Base-by-base conservation (phyloP, 371 early-diverging fungal species). In the Nosema muscidifuracis region DNA sequence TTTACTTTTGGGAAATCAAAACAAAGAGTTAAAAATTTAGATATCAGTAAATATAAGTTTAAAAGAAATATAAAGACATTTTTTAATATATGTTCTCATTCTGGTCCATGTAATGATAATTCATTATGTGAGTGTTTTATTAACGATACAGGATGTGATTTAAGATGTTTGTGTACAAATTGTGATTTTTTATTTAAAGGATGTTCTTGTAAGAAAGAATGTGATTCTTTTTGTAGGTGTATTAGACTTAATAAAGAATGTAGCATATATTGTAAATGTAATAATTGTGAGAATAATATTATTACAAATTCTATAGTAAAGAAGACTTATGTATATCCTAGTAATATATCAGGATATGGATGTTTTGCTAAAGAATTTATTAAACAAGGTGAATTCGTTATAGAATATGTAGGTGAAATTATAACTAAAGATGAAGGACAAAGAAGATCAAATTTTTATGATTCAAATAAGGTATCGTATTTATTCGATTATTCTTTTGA, bases 381-480 rank as follows among this genome's bases (percentile, higher is more conserved):
- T 36, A 78, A 81, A 58, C 82, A 84, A 43, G 88, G 86, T 31
- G 80, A 80, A 30, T 80, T 91, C 24, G 85, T 93, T 20, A 86
- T 88, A 62, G 92, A 93, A 77, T 91, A 92, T 80, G 85, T 88
- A 4, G 92, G 94, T 0, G 92, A 92, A 72, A 85, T 92, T 22
- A 90, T 93, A 34, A 86, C 88, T 0, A 65, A 71, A 28, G 58
- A 63, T 20, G 78, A 78, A 43, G 77, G 79, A 12, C 77, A 81
- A 22, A 63, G 76, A 67, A 63, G 81, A 33, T 79, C 74, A 0
- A 40, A 62, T 26, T 78, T 78, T 62, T 78, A 78, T 53, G 81
- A 81, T 42, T 53, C 65, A n/a, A 81, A 57, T 38, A 58, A 74
- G 13, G 22, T 22, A 20, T 68, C 73, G 0, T 81, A 81, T 68